Conservation (phyloP, 768 basidiomycete species). For the Tephrocybe sp. region DNA sequence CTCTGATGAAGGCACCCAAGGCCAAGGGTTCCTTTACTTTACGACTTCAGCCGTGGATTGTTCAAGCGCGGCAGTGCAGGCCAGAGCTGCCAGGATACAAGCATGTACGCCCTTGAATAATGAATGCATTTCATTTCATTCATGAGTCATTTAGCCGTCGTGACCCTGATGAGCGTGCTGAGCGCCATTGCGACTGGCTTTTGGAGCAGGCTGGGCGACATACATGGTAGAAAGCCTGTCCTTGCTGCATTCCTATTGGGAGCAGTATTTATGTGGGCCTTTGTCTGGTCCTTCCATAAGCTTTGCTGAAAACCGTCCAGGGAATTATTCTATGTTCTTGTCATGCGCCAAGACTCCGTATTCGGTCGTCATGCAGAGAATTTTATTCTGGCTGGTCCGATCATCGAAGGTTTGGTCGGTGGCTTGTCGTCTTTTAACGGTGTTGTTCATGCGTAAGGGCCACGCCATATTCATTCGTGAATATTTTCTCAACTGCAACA, state of each 20-base stretch:
- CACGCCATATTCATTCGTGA: slow-evolving; percentile 34
- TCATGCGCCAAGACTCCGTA: slow-evolving; percentile 54
- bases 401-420: slow-evolving; percentile 78
- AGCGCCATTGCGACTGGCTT: slow-evolving; percentile 82
- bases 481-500: slow-evolving; percentile 14
- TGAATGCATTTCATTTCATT: background rate
- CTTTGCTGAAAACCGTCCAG: slow-evolving; percentile 34
- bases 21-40: slow-evolving; percentile 13
- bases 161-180: slow-evolving; percentile 72
- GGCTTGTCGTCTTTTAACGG: slow-evolving; percentile 64
- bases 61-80: slow-evolving; percentile 53
- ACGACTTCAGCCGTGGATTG: slow-evolving; percentile 22
- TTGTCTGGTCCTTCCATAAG: background rate
- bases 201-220: slow-evolving; percentile 83
- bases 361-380: slow-evolving; percentile 58
- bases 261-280: slow-evolving; percentile 67
- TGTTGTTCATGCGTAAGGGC: slow-evolving; percentile 65
- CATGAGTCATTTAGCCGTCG: slow-evolving; percentile 45
- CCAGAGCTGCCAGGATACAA: slow-evolving; percentile 71
- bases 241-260: slow-evolving; percentile 67
- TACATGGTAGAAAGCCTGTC: slow-evolving; percentile 71
- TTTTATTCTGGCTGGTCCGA: slow-evolving; percentile 73
- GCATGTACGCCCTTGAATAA: slow-evolving; percentile 35
- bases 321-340: slow-evolving; percentile 77
- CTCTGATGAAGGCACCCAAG: slow-evolving; percentile 19